Percentiles rank a stretch among this genome's conserved stretches.
These are phyloP conservation scores for Cryptococcus wingfieldii DNA, from an alignment of 1,284 basidiomycete genomes.

Conservation along the genomic window DNA sequence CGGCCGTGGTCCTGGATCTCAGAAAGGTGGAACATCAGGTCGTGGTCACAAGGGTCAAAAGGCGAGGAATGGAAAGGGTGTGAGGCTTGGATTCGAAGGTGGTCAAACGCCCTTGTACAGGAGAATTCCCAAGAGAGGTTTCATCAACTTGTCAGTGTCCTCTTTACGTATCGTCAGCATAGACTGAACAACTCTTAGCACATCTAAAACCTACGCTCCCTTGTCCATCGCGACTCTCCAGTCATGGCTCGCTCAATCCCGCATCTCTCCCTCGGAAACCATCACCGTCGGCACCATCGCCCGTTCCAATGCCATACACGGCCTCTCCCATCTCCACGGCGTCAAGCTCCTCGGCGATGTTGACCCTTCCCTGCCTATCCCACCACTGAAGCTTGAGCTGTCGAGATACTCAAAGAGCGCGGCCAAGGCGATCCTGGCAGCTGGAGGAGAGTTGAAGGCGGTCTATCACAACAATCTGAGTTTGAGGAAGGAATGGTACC, in stretches of 20 bases:
- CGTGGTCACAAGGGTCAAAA: constrained; percentile 96
- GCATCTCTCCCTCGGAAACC: constrained; percentile 70
- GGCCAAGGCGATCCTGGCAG: constrained; percentile 74
- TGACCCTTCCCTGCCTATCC: constrained; percentile 44
- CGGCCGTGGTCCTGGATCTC: constrained; percentile 86
- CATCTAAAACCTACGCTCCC: constrained; percentile 69
- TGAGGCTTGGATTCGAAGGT: constrained; percentile 84
- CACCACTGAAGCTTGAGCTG: constrained; percentile 74
- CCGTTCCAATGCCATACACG: constrained; percentile 79
- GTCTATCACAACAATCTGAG: constrained; percentile 88
- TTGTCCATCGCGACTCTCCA: constrained; percentile 85
- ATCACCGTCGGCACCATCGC: constrained; percentile 86
- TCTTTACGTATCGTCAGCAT: not conserved
- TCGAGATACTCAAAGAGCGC: constrained; percentile 83
- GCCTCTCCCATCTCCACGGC: constrained; percentile 68
- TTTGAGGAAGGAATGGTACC: constrained; percentile 71
- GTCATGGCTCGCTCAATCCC: constrained; percentile 81
- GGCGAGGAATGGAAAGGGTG: constrained; percentile 85
- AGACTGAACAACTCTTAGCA: constrained; percentile 51
- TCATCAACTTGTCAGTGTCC: constrained; percentile 75
- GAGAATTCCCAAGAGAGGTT: constrained; percentile 88
- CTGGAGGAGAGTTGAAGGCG: constrained; percentile 80
- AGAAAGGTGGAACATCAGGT: constrained; percentile 85
- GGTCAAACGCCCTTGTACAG: constrained; percentile 94
- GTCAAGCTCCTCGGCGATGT: constrained; percentile 86